Base-by-base conservation (phyloP, 257 asterid genomes). In the Solanum bulbocastanum region DNA sequence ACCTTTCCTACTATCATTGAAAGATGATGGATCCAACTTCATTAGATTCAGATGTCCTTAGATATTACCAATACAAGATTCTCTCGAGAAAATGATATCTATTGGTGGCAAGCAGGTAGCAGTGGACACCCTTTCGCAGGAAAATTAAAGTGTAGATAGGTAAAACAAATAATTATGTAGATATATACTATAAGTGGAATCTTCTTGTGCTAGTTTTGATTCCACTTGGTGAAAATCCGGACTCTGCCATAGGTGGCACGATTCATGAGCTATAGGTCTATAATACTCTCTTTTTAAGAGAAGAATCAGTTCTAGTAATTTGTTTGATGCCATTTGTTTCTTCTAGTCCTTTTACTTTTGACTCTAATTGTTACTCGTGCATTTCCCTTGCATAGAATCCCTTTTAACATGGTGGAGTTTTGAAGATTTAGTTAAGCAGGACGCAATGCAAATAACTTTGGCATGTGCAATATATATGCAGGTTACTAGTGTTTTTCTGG, bases 401-500 rank as follows among this genome's bases (percentile, higher is more conserved):
- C 20, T 74, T 72, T 15, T 35, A 74, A 36, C 82, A 74, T 74
- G 52, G 20, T 72, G 39, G 39, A 79, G 27, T 79, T 60, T 25
- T 78, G 62, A 23, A 75, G 35, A 78, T 40, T 49, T 73, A 73
- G 49, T 73, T 73, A 73, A 73, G 30, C 82, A 20, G 49, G 16
- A 15, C 6, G 10, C 8, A 78, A n/a, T 33, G 58, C 75, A 4
- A 15, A 46, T 68, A 62, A 44, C 44, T 66, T 16, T 42, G 87
- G 69, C 11, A 13, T 39, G 10, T 74, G 37, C 32, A 74, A 79
- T 52, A n/a, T 87, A 74, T 52, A n/a, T 87, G 87, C 91, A 95
- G 99, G 91, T 94, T 35, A 95, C 95, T 15, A 84, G 89, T 88
- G 95, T 90, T 65, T 94, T 97, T 88, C 49, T 94, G n/a, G 93